Conservation (phyloP, 352 stramenopile species). For the Phytophthora vignae region DNA sequence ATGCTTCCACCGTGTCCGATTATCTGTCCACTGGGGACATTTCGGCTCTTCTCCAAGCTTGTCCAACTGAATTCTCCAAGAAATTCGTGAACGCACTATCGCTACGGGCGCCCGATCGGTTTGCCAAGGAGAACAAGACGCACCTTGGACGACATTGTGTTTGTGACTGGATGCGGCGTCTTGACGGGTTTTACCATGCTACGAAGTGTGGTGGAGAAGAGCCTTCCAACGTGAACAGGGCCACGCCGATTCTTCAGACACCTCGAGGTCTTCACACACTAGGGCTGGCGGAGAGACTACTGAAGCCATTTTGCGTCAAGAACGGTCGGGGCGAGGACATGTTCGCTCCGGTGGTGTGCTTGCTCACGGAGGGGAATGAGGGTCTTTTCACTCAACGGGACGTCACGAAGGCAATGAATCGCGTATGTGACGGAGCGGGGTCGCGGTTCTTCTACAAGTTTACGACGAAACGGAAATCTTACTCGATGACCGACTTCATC, state of each 20-base stretch:
- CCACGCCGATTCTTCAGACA: slow-evolving; percentile 5
- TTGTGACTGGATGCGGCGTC: slow-evolving; percentile 27
- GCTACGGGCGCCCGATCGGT: slow-evolving; percentile 9
- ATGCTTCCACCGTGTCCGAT: neutral
- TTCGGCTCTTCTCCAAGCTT: slow-evolving; percentile 3
- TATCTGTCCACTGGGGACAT: slow-evolving; percentile 9
- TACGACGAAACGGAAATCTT: neutral
- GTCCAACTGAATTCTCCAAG: neutral
- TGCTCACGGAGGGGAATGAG: neutral
- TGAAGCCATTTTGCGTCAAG: neutral
- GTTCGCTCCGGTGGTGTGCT: slow-evolving; percentile 6
- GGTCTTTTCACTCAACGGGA: neutral
- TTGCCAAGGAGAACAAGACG: slow-evolving; percentile 9
- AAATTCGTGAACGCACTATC: neutral
- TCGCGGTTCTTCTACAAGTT: slow-evolving; percentile 24
- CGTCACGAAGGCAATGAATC: slow-evolving; percentile 17
- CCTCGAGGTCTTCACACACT: slow-evolving; percentile 5
- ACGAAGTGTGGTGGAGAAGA: neutral
- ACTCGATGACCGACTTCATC: neutral
- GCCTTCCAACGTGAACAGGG: slow-evolving; percentile 3
- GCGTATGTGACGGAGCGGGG: slow-evolving; percentile 6
- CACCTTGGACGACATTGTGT: slow-evolving; percentile 11
- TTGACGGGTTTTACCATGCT: slow-evolving; percentile 2
- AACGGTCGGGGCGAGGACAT: neutral
- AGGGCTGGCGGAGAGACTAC: neutral